These are phyloP conservation scores for Exobasidium rhododendri DNA, from an alignment of 1,284 basidiomycete species.

Conservation along the genomic window DNA sequence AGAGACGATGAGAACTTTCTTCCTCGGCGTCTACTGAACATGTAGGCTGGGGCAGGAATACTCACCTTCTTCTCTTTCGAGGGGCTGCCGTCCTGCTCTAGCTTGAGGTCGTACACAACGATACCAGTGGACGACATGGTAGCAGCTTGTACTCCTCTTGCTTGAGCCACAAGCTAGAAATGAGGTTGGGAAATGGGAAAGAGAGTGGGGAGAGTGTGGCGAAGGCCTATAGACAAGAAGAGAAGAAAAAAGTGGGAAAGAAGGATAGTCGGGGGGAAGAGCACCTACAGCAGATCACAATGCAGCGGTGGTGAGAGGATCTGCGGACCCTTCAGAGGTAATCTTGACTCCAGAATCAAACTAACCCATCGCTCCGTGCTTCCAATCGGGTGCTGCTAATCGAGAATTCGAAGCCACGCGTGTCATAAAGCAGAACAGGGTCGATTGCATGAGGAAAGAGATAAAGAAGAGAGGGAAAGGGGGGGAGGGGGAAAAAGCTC, in stretches of 20 bases:
- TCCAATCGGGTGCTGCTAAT: too few species aligned
- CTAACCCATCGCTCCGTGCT: too few species aligned
- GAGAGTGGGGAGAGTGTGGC: not conserved
- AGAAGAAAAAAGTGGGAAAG: not conserved
- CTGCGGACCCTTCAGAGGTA: too few species aligned
- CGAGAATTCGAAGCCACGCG: too few species aligned
- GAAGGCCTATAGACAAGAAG: slow-evolving; percentile 1
- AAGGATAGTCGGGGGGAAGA: not conserved
- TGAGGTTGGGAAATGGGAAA: not conserved
- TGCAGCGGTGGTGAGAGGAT: too few species aligned
- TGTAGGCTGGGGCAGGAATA: too few species aligned
- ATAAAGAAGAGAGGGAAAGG: too few species aligned
- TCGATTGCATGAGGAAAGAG: too few species aligned
- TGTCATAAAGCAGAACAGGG: too few species aligned
- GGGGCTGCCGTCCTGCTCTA: slow-evolving; percentile 46
- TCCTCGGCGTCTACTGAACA: not conserved
- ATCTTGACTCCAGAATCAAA: too few species aligned
- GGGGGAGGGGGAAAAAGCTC: too few species aligned
- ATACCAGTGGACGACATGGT: not conserved
- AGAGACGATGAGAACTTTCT: not conserved
- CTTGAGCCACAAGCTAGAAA: not conserved
- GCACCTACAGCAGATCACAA: too few species aligned
- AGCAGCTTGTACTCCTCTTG: not conserved
- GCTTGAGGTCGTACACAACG: slow-evolving; percentile 31
- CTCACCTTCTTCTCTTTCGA: slow-evolving; percentile 27